Conservation (phyloP, 129 eudicot species). For the Rutidosis leptorrhynchoides region DNA sequence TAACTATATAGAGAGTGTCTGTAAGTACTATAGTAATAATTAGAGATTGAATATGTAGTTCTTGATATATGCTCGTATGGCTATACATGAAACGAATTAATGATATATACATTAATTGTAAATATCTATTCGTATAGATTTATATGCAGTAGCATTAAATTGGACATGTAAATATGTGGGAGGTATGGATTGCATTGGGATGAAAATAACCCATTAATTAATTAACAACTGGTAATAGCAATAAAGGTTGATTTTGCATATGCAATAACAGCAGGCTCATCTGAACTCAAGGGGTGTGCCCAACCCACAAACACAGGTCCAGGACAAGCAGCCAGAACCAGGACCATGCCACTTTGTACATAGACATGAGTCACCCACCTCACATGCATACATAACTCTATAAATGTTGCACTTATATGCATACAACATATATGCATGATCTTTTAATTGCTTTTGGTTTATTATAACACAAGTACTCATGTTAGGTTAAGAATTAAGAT, state of each 20-base stretch:
- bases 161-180: constrained; percentile 8
- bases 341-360: constrained; percentile 18
- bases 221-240: not conserved
- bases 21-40: too few species aligned
- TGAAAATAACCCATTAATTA: constrained; percentile 1
- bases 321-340: constrained; percentile 10
- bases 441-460: constrained; percentile 10
- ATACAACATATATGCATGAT: not conserved
- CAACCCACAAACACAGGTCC: not conserved
- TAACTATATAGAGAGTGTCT: not conserved
- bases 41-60: not conserved
- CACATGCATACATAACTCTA: constrained; percentile 22
- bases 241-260: not conserved
- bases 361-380: constrained; percentile 17
- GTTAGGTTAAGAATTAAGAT: not conserved
- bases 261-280: constrained; percentile 23
- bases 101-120: not conserved
- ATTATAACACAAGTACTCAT: not conserved
- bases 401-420: not conserved
- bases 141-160: not conserved
- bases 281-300: constrained; percentile 4
- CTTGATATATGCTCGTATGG: not conserved
- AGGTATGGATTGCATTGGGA: constrained; percentile 16
- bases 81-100: not conserved
- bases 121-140: not conserved